A percentile compares a stretch with the other conserved stretches of the same genome.
These are phyloP conservation scores for Salvia hispanica DNA, from an alignment of 257 asterid species.

Conservation along the genomic window DNA sequence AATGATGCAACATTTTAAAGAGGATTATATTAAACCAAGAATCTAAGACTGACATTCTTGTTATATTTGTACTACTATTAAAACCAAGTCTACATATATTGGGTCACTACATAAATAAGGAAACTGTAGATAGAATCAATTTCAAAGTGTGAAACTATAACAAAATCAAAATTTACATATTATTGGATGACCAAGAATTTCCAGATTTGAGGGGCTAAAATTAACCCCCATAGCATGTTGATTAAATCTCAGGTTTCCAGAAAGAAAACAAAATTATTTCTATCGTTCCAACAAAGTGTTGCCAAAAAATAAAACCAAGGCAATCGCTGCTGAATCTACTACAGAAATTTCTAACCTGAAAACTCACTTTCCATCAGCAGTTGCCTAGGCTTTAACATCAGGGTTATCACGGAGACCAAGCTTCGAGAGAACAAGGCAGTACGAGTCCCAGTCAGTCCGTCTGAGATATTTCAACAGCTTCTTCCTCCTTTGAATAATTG, in stretches of 20 bases:
- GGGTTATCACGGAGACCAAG: slow-evolving; percentile 82
- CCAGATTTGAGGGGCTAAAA: slow-evolving; percentile 8
- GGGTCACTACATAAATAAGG: too few species aligned
- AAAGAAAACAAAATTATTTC: slow-evolving; percentile 4
- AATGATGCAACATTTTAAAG: too few species aligned
- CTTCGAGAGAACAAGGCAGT: slow-evolving; percentile 65
- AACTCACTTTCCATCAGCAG: slow-evolving; percentile 4
- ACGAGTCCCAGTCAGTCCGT: slow-evolving; percentile 84
- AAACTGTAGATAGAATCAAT: not conserved
- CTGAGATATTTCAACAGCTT: slow-evolving; percentile 71
- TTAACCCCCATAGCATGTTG: not conserved
- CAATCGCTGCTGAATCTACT: not conserved
- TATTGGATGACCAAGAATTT: slow-evolving; percentile 21
- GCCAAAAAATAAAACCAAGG: slow-evolving; percentile 2
- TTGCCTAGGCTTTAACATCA: slow-evolving; percentile 52
- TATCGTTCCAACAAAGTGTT: not conserved
- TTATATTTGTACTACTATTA: too few species aligned
- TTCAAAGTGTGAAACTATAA: not conserved
- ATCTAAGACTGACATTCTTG: too few species aligned
- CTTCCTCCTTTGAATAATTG: slow-evolving; percentile 79
- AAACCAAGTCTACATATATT: too few species aligned
- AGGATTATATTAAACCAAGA: too few species aligned
- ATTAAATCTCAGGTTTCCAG: slow-evolving; percentile 10
- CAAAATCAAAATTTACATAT: slow-evolving; percentile 28
- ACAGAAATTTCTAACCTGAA: slow-evolving; percentile 2